These are phyloP conservation scores for Akebia trifoliata DNA, from an alignment of 164 flowering plant genomes.

Conservation along the genomic window DNA sequence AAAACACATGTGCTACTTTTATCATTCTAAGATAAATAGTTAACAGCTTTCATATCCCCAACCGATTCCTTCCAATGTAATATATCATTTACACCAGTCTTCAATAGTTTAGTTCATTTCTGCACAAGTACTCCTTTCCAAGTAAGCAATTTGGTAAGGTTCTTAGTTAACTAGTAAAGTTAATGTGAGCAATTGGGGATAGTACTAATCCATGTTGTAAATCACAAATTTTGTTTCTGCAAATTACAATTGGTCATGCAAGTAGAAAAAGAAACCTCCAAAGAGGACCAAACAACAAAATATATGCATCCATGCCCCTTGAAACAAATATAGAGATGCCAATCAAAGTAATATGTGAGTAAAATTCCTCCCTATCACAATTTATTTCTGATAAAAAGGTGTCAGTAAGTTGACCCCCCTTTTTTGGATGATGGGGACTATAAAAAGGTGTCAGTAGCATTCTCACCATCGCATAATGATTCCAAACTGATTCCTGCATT, in stretches of 20 bases:
- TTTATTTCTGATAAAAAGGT: not conserved
- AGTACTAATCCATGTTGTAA: not conserved
- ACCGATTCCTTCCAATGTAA: not conserved
- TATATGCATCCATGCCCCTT: not conserved
- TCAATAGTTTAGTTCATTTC: not conserved
- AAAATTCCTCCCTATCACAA: not conserved
- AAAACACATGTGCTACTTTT: constrained; percentile 16
- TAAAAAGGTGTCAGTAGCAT: constrained; percentile 6
- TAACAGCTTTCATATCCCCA: not conserved
- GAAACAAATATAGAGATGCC: not conserved
- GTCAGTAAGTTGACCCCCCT: too few species aligned
- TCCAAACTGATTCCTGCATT: constrained; percentile 60
- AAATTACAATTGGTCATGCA: not conserved
- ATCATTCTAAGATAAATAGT: not conserved
- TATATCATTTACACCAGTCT: not conserved
- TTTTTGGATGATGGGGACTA: too few species aligned
- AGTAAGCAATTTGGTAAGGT: not conserved
- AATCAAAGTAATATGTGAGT: not conserved
- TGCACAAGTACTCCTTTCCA: not conserved
- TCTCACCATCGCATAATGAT: constrained; percentile 70
- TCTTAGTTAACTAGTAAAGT: not conserved
- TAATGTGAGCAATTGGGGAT: not conserved
- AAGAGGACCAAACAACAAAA: not conserved
- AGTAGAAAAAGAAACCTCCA: not conserved
- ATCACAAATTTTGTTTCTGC: not conserved